Evolutionary conservation across 306 rosid species (phyloP).

Genomic region (Citrullus amarus): DNA sequence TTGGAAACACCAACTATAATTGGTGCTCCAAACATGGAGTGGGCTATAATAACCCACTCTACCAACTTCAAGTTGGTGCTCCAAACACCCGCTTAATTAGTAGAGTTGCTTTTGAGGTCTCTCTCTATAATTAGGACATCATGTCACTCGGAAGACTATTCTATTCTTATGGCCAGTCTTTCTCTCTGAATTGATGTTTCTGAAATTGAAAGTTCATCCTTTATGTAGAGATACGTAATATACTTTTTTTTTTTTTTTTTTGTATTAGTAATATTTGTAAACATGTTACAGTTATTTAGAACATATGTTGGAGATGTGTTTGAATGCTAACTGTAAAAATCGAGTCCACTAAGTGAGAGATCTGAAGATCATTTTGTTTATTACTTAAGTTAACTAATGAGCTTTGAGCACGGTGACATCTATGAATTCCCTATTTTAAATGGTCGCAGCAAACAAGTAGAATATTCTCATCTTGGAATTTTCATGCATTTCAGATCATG

Average conservation of each 20-base stretch:
- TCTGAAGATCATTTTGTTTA: not conserved
- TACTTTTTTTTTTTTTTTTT: not conserved
- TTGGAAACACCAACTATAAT: too few species aligned
- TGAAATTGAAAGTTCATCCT: not conserved
- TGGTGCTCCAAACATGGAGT: too few species aligned
- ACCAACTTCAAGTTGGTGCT: too few species aligned
- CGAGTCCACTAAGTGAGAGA: not conserved
- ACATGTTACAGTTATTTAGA: not conserved
- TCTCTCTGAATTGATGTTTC: not conserved
- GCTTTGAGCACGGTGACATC: not conserved
- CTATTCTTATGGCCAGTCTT: not conserved
- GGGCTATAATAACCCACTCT: too few species aligned
- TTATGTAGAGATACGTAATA: not conserved
- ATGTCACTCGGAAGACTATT: not conserved
- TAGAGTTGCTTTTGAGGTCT: not conserved
- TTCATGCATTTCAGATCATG: constrained; percentile 14
- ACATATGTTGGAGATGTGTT: not conserved
- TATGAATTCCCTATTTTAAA: not conserved
- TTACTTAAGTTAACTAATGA: not conserved
- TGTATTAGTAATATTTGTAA: not conserved
- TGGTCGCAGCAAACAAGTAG: not conserved
- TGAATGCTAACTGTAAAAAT: not conserved
- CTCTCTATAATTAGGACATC: not conserved
- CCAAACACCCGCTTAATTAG: not conserved
- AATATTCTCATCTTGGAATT: constrained; percentile 22